Evolutionary conservation across 345 rosid species (phyloP).

Genomic region (Trapa incisa): DNA sequence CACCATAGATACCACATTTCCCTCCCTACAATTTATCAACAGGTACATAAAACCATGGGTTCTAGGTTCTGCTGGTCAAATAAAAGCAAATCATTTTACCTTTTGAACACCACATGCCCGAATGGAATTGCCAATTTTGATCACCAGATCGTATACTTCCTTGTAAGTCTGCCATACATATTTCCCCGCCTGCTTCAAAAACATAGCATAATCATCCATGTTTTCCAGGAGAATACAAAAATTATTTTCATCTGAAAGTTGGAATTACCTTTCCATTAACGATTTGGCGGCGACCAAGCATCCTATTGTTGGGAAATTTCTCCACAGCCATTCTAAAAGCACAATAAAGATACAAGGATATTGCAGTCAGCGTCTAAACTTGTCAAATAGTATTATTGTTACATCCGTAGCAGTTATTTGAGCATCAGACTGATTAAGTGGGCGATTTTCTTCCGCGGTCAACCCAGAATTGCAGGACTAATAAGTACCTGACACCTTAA

Average conservation of each 20-base stretch:
- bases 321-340: conserved; percentile 57
- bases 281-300: conserved; percentile 85
- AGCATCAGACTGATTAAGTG: too few relatives aligned
- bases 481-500: background rate
- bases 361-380: too few relatives aligned
- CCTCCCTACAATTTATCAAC: conserved; percentile 36
- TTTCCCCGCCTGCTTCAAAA: conserved; percentile 49
- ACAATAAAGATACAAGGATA: conserved; percentile 1
- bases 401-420: too few relatives aligned
- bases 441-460: background rate
- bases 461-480: background rate
- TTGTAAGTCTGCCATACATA: conserved; percentile 85
- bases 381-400: too few relatives aligned
- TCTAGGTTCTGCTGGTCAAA: background rate
- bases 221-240: background rate
- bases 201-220: background rate
- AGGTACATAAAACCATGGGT: conserved; percentile 1
- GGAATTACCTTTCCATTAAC: conserved; percentile 55
- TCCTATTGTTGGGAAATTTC: conserved; percentile 53
- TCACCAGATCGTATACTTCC: conserved; percentile 67
- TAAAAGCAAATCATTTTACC: conserved; percentile 24
- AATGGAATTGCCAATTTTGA: conserved; percentile 73
- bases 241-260: background rate
- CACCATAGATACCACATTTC: conserved; percentile 89
- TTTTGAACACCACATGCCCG: conserved; percentile 66